Percentiles rank a stretch among this genome's conserved stretches.
phyloP scores from a whole-genome alignment of 352 stramenopile species.

The Globisporangium splendens region DNA sequence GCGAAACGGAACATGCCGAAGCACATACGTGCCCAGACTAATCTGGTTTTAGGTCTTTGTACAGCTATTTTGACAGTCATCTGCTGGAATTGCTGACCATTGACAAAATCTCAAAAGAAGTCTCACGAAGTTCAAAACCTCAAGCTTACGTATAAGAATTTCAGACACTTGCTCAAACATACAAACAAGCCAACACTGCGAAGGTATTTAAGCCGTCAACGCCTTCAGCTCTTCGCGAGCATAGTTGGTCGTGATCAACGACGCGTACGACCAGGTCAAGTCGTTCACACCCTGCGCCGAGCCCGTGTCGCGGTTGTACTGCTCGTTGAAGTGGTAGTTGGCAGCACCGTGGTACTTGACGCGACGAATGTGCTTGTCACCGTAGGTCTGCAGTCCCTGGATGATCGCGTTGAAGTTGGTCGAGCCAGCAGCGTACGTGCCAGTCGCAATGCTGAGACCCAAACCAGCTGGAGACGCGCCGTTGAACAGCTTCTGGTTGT shows the following conservation, averaged over 20 bases:
- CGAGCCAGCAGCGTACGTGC: no score
- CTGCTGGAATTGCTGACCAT: no score
- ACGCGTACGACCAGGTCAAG: conserved; percentile 28
- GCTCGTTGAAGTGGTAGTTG: conserved; percentile 26
- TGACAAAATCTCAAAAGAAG: no score
- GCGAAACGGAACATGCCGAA: no score
- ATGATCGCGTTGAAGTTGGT: conserved; percentile 19
- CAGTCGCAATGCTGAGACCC: conserved; percentile 19
- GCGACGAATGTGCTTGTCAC: conserved; percentile 21
- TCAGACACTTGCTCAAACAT: no score
- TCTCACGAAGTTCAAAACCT: no score
- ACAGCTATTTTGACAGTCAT: no score
- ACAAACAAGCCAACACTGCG: no score
- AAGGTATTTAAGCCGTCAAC: no score
- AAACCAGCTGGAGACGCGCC: conserved; percentile 11
- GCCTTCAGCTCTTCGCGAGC: conserved; percentile 26
- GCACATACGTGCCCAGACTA: no score
- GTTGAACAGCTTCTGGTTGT: conserved; percentile 26
- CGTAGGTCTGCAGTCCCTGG: conserved; percentile 16
- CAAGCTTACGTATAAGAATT: no score
- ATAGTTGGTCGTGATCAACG: conserved; percentile 17
- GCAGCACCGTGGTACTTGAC: conserved; percentile 23
- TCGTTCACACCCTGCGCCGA: conserved; percentile 23
- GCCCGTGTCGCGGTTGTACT: conserved; percentile 30
- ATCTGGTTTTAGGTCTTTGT: no score